A percentile compares a stretch with the other conserved stretches of the same genome.
Conservation (phyloP, 495 filamentous ascomycete species). For the Penicillium herquei region DNA sequence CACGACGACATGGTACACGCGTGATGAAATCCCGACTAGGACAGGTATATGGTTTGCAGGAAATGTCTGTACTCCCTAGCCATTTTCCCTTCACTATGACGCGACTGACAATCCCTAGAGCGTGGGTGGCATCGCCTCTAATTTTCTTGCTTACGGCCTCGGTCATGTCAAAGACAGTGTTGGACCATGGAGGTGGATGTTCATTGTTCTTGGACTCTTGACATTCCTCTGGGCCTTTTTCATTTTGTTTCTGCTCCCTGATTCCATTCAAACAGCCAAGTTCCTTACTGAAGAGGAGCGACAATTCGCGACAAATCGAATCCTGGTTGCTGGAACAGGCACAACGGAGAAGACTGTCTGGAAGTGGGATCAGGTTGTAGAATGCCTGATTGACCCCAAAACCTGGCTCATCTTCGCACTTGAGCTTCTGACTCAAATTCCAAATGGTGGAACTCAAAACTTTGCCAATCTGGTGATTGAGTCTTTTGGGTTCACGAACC, state of each 20-base stretch:
- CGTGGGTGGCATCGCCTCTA: slow-evolving; percentile 54
- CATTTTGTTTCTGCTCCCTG: slow-evolving; percentile 54
- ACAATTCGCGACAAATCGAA: slow-evolving; percentile 50
- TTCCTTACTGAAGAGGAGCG: slow-evolving; percentile 58
- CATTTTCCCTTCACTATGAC: no score
- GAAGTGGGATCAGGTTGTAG: slow-evolving; percentile 51
- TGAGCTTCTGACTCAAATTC: slow-evolving; percentile 50
- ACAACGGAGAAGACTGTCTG: slow-evolving; percentile 57
- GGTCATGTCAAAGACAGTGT: slow-evolving; percentile 51
- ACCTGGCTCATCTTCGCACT: slow-evolving; percentile 61
- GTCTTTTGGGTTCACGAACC: slow-evolving; percentile 42
- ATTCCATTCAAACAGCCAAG: slow-evolving; percentile 58
- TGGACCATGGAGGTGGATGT: slow-evolving; percentile 53
- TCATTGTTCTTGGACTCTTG: slow-evolving; percentile 50
- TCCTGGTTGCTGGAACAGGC: slow-evolving; percentile 35
- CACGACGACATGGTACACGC: slow-evolving; percentile 50
- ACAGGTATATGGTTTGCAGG: slow-evolving; percentile 62
- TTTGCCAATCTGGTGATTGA: slow-evolving; percentile 46
- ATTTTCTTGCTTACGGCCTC: slow-evolving; percentile 56
- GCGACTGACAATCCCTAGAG: slow-evolving; percentile 24
- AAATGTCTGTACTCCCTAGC: slow-evolving; percentile 28
- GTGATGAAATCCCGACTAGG: slow-evolving; percentile 57
- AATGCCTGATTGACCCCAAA: slow-evolving; percentile 55
- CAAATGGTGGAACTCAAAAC: slow-evolving; percentile 45
- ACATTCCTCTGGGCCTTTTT: slow-evolving; percentile 57